Conservation (phyloP, 2,329 filamentous ascomycete genomes). For the Fusarium stilboides region DNA sequence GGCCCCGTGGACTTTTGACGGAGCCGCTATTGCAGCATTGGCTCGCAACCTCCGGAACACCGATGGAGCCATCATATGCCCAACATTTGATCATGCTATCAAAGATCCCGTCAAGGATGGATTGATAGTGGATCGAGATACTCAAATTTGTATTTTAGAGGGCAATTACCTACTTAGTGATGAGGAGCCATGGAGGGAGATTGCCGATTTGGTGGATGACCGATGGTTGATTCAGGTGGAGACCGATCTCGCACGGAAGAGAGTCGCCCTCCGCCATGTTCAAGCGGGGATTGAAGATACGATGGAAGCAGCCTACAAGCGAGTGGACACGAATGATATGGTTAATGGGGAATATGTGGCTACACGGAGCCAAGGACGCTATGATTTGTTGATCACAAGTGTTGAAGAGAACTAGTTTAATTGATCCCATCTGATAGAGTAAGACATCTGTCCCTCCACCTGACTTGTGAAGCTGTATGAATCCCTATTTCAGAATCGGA, state of each 20-base stretch:
- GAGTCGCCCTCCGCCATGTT: constrained; percentile 59
- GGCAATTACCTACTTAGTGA: constrained; percentile 70
- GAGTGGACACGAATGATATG: constrained; percentile 85
- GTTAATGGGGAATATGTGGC: constrained; percentile 86
- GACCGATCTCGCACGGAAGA: constrained; percentile 52
- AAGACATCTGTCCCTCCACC: neutral
- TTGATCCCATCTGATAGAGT: neutral
- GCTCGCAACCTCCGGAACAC: neutral
- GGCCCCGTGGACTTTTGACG: neutral
- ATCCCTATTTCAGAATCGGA: neutral
- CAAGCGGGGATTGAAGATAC: constrained; percentile 62
- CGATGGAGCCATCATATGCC: neutral
- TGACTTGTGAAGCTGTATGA: neutral
- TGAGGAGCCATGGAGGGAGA: constrained; percentile 50
- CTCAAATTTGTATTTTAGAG: constrained; percentile 78
- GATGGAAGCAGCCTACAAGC: constrained; percentile 75
- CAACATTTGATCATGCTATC: neutral
- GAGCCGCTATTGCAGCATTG: neutral
- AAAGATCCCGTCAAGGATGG: constrained; percentile 57
- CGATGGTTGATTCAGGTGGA: constrained; percentile 60
- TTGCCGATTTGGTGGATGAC: constrained; percentile 55
- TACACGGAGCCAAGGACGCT: constrained; percentile 45
- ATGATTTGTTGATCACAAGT: constrained; percentile 50
- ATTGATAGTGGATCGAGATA: constrained; percentile 70
- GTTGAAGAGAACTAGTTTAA: constrained; percentile 38